Conservation (phyloP, 1,139 yeast species). For the Groenewaldozyma sp. region DNA sequence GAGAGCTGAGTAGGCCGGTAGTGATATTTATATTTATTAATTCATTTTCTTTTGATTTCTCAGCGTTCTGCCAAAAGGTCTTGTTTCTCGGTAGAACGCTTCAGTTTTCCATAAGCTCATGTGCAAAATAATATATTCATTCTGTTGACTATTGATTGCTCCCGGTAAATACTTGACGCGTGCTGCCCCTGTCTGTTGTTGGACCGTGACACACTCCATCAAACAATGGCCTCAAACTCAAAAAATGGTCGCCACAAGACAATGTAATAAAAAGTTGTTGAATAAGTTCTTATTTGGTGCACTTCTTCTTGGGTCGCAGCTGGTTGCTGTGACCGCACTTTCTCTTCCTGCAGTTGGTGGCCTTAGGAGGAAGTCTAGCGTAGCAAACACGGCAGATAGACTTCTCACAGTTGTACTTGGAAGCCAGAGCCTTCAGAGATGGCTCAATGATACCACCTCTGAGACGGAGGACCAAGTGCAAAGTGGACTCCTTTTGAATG, state of each 20-base stretch:
- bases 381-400: conserved; percentile 99
- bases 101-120: no score
- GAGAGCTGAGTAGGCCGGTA: neutral
- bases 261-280: neutral
- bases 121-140: no score
- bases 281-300: conserved; percentile 39
- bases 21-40: no score
- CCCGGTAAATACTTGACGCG: no score
- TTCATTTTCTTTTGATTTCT: no score
- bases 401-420: conserved; percentile 99
- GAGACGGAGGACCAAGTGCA: conserved; percentile 78
- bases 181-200: no score
- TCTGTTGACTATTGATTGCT: no score
- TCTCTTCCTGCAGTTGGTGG: conserved; percentile 99
- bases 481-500: conserved; percentile 89
- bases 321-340: conserved; percentile 99
- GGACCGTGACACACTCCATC: no score
- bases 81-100: no score
- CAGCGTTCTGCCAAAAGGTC: no score
- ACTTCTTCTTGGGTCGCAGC: conserved; percentile 99
- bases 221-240: no score
- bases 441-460: conserved; percentile 99
- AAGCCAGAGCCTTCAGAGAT: conserved; percentile 97
- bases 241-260: neutral
- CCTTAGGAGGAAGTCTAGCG: conserved; percentile 99